phyloP scores from a whole-genome alignment of 768 basidiomycete species.

The Kwoniella sp. region DNA sequence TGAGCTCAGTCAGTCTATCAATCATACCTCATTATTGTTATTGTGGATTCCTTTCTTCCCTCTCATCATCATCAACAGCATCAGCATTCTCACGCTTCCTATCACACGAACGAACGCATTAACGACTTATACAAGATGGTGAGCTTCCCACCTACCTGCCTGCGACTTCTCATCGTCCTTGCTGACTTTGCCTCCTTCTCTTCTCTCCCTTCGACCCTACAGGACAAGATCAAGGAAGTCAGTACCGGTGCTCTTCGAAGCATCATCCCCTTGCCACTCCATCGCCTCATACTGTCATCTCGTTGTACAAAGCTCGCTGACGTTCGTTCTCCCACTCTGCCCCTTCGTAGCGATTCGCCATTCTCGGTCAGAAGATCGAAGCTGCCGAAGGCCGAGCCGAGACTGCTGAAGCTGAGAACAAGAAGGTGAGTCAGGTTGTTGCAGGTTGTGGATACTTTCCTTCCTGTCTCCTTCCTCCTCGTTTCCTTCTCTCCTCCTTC shows the following conservation, averaged over 20 bases:
- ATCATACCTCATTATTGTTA: too few species aligned
- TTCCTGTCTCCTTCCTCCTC: neutral
- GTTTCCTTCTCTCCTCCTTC: too few species aligned
- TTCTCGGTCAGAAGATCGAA: constrained; percentile 74
- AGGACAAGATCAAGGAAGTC: constrained; percentile 62
- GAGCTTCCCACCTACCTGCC: too few species aligned
- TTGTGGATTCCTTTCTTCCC: neutral
- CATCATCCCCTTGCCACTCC: too few species aligned
- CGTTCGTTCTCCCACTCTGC: neutral
- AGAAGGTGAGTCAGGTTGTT: constrained; percentile 57
- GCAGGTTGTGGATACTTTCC: neutral
- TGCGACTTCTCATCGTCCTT: too few species aligned
- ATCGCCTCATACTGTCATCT: too few species aligned
- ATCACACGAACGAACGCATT: neutral
- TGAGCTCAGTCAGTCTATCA: too few species aligned
- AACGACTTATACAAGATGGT: constrained; percentile 13
- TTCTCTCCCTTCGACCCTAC: constrained; percentile 1
- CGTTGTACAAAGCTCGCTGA: too few species aligned
- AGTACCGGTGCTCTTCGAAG: neutral
- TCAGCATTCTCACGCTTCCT: neutral
- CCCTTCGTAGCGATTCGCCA: constrained; percentile 40
- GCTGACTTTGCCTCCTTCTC: neutral
- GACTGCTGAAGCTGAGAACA: constrained; percentile 78
- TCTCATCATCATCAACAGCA: neutral
- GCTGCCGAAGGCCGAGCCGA: constrained; percentile 78